Conservation (phyloP, 148 eudicot species). For the Rhododendron simsii region DNA sequence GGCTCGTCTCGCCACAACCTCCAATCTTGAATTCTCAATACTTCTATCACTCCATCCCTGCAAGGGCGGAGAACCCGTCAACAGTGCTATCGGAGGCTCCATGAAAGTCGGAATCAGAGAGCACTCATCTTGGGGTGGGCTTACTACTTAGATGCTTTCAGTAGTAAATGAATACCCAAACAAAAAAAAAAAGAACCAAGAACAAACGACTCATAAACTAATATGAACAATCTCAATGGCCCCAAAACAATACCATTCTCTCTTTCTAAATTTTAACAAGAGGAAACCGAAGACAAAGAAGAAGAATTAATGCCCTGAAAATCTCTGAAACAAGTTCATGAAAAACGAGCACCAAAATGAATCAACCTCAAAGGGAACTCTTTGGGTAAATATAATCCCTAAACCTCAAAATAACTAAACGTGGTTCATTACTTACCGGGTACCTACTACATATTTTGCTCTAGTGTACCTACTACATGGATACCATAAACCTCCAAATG, state of each 20-base stretch:
- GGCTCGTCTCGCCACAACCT: too few species aligned
- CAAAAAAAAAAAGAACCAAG: background rate
- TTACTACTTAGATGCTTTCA: too few species aligned
- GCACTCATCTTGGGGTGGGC: too few species aligned
- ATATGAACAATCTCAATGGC: background rate
- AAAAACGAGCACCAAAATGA: background rate
- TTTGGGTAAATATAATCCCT: background rate
- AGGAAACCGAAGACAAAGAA: background rate
- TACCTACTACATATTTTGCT: background rate
- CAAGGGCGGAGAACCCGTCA: too few species aligned
- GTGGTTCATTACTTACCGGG: background rate
- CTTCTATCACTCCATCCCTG: too few species aligned
- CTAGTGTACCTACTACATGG: background rate
- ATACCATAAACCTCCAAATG: background rate
- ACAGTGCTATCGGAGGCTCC: too few species aligned
- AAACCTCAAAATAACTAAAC: background rate
- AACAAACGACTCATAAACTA: background rate
- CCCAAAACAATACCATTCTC: background rate
- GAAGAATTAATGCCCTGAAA: background rate
- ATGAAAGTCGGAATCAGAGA: too few species aligned
- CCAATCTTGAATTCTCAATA: too few species aligned
- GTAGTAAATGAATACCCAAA: too few species aligned
- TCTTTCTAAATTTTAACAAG: background rate
- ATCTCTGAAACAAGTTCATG: background rate
- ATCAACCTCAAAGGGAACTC: background rate